phyloP scores from a whole-genome alignment of 257 asterid species.

The Nicotiana undulata region DNA sequence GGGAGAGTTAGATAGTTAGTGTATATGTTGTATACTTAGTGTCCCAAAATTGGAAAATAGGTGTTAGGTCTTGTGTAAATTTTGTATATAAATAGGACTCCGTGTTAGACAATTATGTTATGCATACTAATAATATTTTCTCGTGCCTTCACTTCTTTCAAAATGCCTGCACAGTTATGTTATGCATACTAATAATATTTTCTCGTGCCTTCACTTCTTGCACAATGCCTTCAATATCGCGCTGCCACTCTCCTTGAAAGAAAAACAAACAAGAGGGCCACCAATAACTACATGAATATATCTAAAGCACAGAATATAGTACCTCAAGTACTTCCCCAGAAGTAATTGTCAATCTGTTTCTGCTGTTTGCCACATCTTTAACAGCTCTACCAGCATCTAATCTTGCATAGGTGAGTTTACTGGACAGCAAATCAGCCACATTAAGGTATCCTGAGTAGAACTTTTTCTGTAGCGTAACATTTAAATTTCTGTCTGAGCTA shows the following conservation, averaged over 20 bases:
- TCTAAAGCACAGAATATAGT: neutral
- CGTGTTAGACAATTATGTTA: no score
- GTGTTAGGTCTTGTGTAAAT: no score
- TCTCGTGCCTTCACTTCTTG: no score
- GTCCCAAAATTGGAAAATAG: no score
- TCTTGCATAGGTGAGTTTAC: conserved; percentile 10
- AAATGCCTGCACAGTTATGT: no score
- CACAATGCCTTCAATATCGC: neutral
- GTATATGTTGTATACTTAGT: no score
- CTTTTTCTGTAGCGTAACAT: neutral
- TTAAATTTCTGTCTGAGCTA: conserved; percentile 1
- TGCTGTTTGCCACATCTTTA: conserved; percentile 1
- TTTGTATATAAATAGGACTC: no score
- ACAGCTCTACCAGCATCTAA: conserved; percentile 1
- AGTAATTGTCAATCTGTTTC: conserved; percentile 5
- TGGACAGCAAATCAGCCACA: conserved; percentile 13
- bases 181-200: no score
- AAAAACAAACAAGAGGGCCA: neutral
- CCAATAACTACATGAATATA: neutral
- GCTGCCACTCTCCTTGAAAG: neutral
- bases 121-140: no score
- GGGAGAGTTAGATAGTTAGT: no score
- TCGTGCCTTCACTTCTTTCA: no score
- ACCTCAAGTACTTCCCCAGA: neutral
- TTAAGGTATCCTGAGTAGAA: neutral